Evolutionary conservation across 805 yeast species (phyloP), one percentile per base, ranked within the genome.

Genomic region (Lachancea sp.): DNA sequence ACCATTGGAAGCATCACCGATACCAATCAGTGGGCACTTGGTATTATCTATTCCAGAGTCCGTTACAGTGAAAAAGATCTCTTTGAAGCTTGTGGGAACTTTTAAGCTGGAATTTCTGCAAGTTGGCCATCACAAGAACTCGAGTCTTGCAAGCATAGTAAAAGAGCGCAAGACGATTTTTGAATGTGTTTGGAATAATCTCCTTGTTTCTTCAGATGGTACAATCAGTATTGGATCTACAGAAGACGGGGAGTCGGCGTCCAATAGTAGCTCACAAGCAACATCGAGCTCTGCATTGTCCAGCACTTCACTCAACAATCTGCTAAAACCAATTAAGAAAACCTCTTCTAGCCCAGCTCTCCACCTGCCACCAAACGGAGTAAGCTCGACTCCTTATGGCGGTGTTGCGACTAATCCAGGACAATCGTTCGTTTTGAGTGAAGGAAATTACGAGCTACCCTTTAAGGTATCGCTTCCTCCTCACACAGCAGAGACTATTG

Each of bases 391-490:
- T 0, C 71, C 71, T 5, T 65, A 58, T 43, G 53, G 49, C 26
- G 57, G 60, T 27, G 25, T 56, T 3, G 42, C 45, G 1, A 49
- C 55, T 1, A 56, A 55, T 1, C 49, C 40, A 17, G 61, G 62
- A 2, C 53, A 59, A 1, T 48, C 53, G 35, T 75, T 72, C 50
- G 63, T 68, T 11, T 65, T 83, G 39, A 75, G 71, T 1, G 75
- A 71, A 40, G 97, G 97, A 0, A 84, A 84, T 63, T 88, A 90
- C 60, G 93, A 85, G 57, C 72, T 90, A 46, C 97, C 97, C 0
- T 90, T 91, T 62, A 79, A 80, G 40, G 74, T 88, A 1, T 70
- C 83, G n/a, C 58, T 91, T 10, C 95, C 95, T 0, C 95, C 95
- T 4, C 75, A 78, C 47, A 73, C 84, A 47, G 87, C 91, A 1